Conservation (phyloP, 2,329 filamentous ascomycete species). For the Chaetomium olivaceum region DNA sequence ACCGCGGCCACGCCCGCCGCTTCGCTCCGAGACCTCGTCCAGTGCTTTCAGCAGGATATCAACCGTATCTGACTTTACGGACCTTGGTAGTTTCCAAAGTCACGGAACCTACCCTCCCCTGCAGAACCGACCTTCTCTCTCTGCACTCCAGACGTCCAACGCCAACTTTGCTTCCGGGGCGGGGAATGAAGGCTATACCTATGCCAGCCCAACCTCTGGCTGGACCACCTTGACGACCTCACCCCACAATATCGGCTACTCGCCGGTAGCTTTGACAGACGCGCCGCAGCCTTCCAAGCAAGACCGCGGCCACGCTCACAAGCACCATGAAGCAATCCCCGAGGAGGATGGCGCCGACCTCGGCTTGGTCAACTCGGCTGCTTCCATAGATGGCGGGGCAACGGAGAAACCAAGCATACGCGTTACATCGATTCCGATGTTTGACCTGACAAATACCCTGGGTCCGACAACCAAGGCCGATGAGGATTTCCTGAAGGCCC, state of each 20-base stretch:
- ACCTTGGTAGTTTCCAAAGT: constrained; percentile 58
- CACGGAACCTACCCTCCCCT: constrained; percentile 43
- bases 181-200: constrained; percentile 31
- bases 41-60: constrained; percentile 35
- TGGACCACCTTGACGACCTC: constrained; percentile 28
- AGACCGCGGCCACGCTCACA: constrained; percentile 25
- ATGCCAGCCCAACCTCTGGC: constrained; percentile 20
- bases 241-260: constrained; percentile 26
- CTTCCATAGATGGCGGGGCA: constrained; percentile 44
- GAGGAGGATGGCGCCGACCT: constrained; percentile 46
- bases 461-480: constrained; percentile 50
- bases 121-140: constrained; percentile 42
- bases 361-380: constrained; percentile 45
- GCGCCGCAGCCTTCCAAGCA: constrained; percentile 14
- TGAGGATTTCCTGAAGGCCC: constrained; percentile 45
- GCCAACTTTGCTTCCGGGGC: constrained; percentile 15
- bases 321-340: constrained; percentile 36
- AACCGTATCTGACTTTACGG: constrained; percentile 37
- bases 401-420: constrained; percentile 25
- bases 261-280: constrained; percentile 22
- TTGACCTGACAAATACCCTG: constrained; percentile 50
- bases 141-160: constrained; percentile 42
- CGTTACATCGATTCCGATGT: constrained; percentile 38
- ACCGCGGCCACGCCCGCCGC: constrained; percentile 24
- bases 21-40: constrained; percentile 29